These are phyloP conservation scores for Russula earlei DNA, from an alignment of 768 basidiomycete species.

Conservation along the genomic window DNA sequence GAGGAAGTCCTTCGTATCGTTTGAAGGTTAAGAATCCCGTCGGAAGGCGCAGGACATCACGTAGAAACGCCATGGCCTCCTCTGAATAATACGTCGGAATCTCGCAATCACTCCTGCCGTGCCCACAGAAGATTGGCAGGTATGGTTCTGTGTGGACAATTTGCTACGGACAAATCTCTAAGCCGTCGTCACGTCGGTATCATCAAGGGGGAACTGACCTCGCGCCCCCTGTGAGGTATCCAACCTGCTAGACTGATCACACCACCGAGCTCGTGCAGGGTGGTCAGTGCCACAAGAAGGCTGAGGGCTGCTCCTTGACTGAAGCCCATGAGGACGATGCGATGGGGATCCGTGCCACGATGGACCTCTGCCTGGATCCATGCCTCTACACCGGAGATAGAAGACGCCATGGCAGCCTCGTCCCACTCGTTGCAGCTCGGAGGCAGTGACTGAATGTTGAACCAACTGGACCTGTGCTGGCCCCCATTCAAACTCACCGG, in stretches of 20 bases:
- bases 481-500: conserved; percentile 27
- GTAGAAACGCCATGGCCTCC: conserved; percentile 29
- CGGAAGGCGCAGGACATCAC: conserved; percentile 23
- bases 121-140: conserved; percentile 36
- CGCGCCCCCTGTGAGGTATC: conserved; percentile 32
- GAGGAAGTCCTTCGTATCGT: conserved; percentile 28
- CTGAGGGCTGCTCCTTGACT: conserved; percentile 36
- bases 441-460: conserved; percentile 32
- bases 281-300: conserved; percentile 33
- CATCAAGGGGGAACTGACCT: conserved; percentile 23
- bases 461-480: conserved; percentile 33
- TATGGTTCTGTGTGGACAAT: conserved; percentile 28
- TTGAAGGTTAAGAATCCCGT: conserved; percentile 20
- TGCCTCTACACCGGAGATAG: conserved; percentile 30
- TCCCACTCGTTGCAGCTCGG: conserved; percentile 32
- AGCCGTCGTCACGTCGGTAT: not conserved
- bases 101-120: conserved; percentile 31
- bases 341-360: conserved; percentile 28
- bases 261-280: conserved; percentile 35
- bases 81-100: conserved; percentile 31
- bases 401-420: conserved; percentile 27
- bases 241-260: conserved; percentile 38
- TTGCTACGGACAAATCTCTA: conserved; percentile 19
- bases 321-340: conserved; percentile 35
- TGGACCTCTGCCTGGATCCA: conserved; percentile 33